Evolutionary conservation across 768 basidiomycete species (phyloP).

Genomic region (Leccinum boreale): DNA sequence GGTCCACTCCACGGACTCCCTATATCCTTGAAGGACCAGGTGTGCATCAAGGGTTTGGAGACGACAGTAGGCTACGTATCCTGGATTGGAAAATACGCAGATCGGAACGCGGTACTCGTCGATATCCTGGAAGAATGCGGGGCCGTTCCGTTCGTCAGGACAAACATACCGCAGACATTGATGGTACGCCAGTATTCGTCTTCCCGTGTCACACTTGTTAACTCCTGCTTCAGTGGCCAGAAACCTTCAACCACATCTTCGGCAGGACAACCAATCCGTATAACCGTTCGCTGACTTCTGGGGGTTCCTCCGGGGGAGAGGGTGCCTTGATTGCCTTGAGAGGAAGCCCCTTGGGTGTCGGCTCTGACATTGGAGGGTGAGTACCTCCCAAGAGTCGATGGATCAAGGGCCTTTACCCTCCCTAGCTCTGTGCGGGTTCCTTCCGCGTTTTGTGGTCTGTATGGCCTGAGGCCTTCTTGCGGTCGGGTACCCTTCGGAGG

Average conservation of each 20-base stretch:
- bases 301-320: slow-evolving; percentile 87
- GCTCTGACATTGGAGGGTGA: slow-evolving; percentile 80
- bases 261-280: slow-evolving; percentile 76
- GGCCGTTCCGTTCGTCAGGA: slow-evolving; percentile 69
- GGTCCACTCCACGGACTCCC: slow-evolving; percentile 79
- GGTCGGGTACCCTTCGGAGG: slow-evolving; percentile 68
- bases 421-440: slow-evolving; percentile 71
- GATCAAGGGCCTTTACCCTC: neutral
- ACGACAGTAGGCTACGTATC: slow-evolving; percentile 74
- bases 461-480: slow-evolving; percentile 68
- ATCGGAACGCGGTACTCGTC: slow-evolving; percentile 58
- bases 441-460: slow-evolving; percentile 61
- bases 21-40: slow-evolving; percentile 72
- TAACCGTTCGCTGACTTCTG: slow-evolving; percentile 66
- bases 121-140: slow-evolving; percentile 64
- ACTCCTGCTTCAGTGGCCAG: slow-evolving; percentile 52
- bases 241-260: slow-evolving; percentile 77
- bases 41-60: slow-evolving; percentile 65
- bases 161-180: slow-evolving; percentile 75
- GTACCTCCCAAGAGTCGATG: slow-evolving; percentile 5
- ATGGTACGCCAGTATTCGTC: slow-evolving; percentile 44
- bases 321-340: slow-evolving; percentile 61
- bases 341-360: slow-evolving; percentile 57
- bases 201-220: neutral
- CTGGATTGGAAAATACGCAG: slow-evolving; percentile 60